Evolutionary conservation across 768 basidiomycete genomes (phyloP), one percentile per base, ranked within the genome.

Genomic region (Mycena haematopus): DNA sequence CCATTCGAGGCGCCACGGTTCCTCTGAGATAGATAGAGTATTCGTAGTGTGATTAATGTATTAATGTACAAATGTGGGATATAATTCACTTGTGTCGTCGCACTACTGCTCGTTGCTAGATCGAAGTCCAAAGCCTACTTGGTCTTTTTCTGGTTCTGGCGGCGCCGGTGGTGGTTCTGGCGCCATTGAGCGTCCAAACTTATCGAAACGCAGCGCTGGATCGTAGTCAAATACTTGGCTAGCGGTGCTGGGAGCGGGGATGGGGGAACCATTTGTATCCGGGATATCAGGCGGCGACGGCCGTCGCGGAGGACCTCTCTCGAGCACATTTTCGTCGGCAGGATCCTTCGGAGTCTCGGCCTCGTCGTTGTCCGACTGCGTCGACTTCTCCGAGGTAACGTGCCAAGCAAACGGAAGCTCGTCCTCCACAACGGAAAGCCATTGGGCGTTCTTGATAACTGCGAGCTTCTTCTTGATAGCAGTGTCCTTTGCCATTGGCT

Each of bases 11-110:
- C 19, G 14, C 19, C 31, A 42, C 33, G 44, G 8, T 47, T 10
- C 35, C 9, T 5, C 22, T n/a, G 14, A n/a, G 38, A 40, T 55
- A 51, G 52, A 56, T 44, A 42, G 17, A 55, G n/a, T 19, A 3
- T 31, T n/a, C 19, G 38, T 25, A 9, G 35, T 35, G 17, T 60
- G 52, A 55, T 51, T 56, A 56, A 53, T 53, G 52, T 63, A 57
- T 50, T 53, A 15, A 51, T 55, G 38, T 53, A 22, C 29, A 24
- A 33, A 50, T 50, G 40, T 42, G 19, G 52, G 46, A 21, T 62
- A 57, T 54, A 62, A 55, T 45, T 51, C 24, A 14, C 54, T 46
- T 44, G 22, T 40, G 45, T 56, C 55, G 29, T 49, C 40, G 4
- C 40, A 4, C 19, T 17, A 31, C 49, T n/a, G 29, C 27, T 1